Evolutionary conservation across 257 asterid genomes (phyloP).

Genomic region (Solanum tarapatanum): DNA sequence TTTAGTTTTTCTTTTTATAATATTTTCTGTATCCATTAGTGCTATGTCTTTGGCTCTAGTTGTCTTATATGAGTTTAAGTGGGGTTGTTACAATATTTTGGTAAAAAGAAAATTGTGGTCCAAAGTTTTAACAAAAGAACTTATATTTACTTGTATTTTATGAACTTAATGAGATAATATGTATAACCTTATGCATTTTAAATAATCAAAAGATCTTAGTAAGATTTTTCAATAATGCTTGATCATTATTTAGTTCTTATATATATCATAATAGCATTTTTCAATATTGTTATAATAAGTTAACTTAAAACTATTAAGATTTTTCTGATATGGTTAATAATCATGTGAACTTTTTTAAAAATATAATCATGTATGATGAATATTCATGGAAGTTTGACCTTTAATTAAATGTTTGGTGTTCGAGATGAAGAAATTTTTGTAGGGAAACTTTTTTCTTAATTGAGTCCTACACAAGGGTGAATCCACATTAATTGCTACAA

Average conservation of each 20-base stretch:
- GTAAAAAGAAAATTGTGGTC: neutral
- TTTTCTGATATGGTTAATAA: neutral
- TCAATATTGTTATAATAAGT: neutral
- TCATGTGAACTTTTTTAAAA: neutral
- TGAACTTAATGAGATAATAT: neutral
- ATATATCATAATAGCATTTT: neutral
- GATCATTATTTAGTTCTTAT: neutral
- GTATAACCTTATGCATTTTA: neutral
- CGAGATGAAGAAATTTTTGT: accelerated
- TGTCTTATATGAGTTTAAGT: neutral
- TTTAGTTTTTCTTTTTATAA: neutral
- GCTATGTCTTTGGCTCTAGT: neutral
- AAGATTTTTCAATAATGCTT: neutral
- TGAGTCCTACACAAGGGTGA: neutral
- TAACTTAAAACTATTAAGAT: neutral
- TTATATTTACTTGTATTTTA: neutral
- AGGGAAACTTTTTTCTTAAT: neutral
- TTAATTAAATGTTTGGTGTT: neutral
- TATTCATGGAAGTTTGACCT: neutral
- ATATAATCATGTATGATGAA: neutral
- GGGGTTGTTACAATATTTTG: neutral
- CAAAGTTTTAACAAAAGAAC: neutral
- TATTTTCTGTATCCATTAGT: neutral
- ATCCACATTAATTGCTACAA: neutral
- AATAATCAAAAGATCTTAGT: neutral